Conservation (phyloP, 2,329 filamentous ascomycete genomes). For the Aschersonia sp. region DNA sequence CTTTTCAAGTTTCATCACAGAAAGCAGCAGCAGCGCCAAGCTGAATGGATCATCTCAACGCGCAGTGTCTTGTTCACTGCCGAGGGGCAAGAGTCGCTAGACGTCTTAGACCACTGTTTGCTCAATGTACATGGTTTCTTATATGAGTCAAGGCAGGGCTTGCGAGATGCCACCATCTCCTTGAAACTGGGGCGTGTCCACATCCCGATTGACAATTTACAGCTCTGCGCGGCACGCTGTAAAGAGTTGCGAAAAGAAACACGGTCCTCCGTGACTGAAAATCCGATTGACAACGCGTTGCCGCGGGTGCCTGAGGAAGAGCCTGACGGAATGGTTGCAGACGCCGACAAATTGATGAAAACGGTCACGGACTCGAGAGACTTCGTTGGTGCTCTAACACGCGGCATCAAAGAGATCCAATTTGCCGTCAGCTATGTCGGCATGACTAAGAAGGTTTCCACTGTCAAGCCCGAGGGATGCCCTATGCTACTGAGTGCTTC, state of each 20-base stretch:
- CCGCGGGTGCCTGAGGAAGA: slow-evolving; percentile 59
- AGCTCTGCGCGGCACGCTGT: slow-evolving; percentile 43
- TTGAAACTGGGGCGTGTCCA: slow-evolving; percentile 85
- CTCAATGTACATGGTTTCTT: slow-evolving; percentile 86
- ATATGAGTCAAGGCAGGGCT: slow-evolving; percentile 69
- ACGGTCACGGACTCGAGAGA: slow-evolving; percentile 86
- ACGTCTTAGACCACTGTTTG: slow-evolving; percentile 75
- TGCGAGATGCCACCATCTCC: slow-evolving; percentile 79
- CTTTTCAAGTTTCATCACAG: slow-evolving; percentile 56
- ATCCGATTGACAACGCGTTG: slow-evolving; percentile 48
- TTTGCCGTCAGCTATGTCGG: slow-evolving; percentile 87
- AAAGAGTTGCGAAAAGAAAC: slow-evolving; percentile 27
- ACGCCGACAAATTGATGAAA: slow-evolving; percentile 56
- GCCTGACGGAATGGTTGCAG: slow-evolving; percentile 52
- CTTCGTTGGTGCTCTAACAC: slow-evolving; percentile 76
- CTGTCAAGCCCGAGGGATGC: slow-evolving; percentile 49
- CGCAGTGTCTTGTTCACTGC: slow-evolving; percentile 81
- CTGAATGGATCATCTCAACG: slow-evolving; percentile 84
- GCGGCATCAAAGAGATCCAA: slow-evolving; percentile 91
- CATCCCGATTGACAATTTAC: slow-evolving; percentile 78
- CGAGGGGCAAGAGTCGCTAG: slow-evolving; percentile 69
- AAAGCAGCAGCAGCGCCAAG: slow-evolving; percentile 47
- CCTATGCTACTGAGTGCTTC: slow-evolving; percentile 73
- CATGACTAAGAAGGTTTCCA: slow-evolving; percentile 64
- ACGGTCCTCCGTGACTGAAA: slow-evolving; percentile 18